These are phyloP conservation scores for Beauveria caledonica DNA, from an alignment of 2,329 filamentous ascomycete species.

Conservation along the genomic window DNA sequence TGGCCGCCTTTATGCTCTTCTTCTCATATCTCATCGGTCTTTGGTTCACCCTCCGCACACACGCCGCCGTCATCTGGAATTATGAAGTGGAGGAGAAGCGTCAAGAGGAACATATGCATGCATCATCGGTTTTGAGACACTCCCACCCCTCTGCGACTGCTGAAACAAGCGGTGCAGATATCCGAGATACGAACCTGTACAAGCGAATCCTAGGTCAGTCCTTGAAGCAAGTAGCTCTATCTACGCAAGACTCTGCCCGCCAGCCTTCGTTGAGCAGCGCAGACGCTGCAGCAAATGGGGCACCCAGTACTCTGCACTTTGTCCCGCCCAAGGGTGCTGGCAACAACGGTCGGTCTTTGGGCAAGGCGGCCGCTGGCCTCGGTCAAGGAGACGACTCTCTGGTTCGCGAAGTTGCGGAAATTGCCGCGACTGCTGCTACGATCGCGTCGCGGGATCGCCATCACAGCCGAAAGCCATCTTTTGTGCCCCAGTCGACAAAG, in stretches of 20 bases:
- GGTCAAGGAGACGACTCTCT: slow-evolving; percentile 78
- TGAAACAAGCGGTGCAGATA: slow-evolving; percentile 53
- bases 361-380: slow-evolving; percentile 55
- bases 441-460: slow-evolving; percentile 68
- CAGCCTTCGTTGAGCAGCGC: slow-evolving; percentile 29
- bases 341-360: slow-evolving; percentile 31
- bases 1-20: slow-evolving; percentile 78
- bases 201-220: slow-evolving; percentile 90
- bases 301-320: slow-evolving; percentile 54
- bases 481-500: slow-evolving; percentile 16
- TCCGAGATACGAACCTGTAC: slow-evolving; percentile 83
- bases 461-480: slow-evolving; percentile 31
- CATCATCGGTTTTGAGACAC: slow-evolving; percentile 22
- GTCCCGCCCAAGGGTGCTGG: slow-evolving; percentile 61
- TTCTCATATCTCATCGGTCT: slow-evolving; percentile 88
- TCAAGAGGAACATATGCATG: slow-evolving; percentile 42
- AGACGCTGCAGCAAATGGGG: slow-evolving; percentile 32
- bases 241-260: slow-evolving; percentile 36
- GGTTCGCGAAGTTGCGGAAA: slow-evolving; percentile 82
- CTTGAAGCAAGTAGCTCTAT: slow-evolving; percentile 70
- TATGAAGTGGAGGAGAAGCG: slow-evolving; percentile 73
- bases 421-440: slow-evolving; percentile 84
- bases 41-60: slow-evolving; percentile 90
- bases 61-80: slow-evolving; percentile 96
- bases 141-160: slow-evolving; percentile 32